Percentiles rank a stretch among this genome's conserved stretches.
phyloP scores from a whole-genome alignment of 306 rosid species.

The Potentilla sterilis region DNA sequence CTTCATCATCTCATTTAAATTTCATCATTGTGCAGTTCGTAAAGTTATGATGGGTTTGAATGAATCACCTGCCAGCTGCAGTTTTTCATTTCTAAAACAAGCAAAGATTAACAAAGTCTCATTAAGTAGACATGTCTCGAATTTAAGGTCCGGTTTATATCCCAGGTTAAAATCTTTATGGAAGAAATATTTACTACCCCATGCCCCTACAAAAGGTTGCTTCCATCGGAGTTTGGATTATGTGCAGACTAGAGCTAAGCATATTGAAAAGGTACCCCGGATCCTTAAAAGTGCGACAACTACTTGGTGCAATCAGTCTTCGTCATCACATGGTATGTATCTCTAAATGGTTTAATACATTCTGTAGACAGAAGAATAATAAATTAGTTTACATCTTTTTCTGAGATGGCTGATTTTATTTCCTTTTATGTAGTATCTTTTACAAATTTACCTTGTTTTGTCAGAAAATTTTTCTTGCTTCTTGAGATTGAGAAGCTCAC shows the following conservation, averaged over 20 bases:
- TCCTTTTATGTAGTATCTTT: neutral
- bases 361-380: neutral
- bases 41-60: constrained; percentile 33
- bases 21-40: constrained; percentile 27
- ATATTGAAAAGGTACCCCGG: constrained; percentile 25
- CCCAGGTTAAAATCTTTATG: constrained; percentile 23
- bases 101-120: constrained; percentile 18
- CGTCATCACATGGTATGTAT: constrained; percentile 32
- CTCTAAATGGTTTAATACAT: neutral
- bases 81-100: constrained; percentile 14
- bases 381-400: neutral
- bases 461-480: constrained; percentile 35
- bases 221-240: constrained; percentile 22
- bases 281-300: constrained; percentile 9
- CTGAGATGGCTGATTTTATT: neutral
- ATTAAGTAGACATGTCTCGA: constrained; percentile 3
- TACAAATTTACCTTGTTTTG: neutral
- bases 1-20: neutral
- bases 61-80: constrained; percentile 23
- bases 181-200: constrained; percentile 18
- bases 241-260: constrained; percentile 14
- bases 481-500: constrained; percentile 37
- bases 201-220: constrained; percentile 20
- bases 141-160: constrained; percentile 3
- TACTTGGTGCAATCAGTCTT: neutral